A percentile compares a stretch with the other conserved stretches of the same genome.
Evolutionary conservation across 192 early-diverging fungal genomes (phyloP).

Genomic region (Coemansia reversa): DNA sequence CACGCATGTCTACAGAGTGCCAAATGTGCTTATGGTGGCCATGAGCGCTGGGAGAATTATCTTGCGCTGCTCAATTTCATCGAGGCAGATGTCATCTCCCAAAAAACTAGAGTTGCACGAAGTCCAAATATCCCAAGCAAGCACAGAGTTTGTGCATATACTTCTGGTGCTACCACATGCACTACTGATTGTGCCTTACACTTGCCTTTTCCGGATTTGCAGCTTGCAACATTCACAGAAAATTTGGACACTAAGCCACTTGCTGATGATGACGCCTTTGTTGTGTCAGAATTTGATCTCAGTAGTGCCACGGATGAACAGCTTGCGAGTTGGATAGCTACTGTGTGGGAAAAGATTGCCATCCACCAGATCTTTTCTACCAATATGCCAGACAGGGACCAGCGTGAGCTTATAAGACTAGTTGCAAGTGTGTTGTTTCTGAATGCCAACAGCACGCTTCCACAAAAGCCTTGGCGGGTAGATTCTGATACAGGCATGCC

Average conservation of each 20-base stretch:
- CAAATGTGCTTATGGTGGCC: conserved; percentile 30
- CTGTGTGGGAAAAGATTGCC: conserved; percentile 30
- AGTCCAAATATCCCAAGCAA: not conserved
- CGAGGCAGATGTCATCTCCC: conserved; percentile 15
- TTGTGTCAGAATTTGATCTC: conserved; percentile 31
- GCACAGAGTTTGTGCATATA: not conserved
- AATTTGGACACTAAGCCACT: not conserved
- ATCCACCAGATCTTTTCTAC: conserved; percentile 2
- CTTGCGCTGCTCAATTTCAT: conserved; percentile 20
- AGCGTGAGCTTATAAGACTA: conserved; percentile 32
- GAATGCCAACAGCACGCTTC: not conserved
- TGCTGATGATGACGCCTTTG: not conserved
- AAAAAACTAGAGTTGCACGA: conserved; percentile 5
- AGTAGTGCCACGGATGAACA: conserved; percentile 31
- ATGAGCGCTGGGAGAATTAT: conserved; percentile 22
- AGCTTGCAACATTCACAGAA: conserved; percentile 7
- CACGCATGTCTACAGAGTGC: conserved; percentile 20
- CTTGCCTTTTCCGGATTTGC: conserved; percentile 5
- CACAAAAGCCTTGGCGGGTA: no score
- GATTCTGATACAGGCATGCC: no score
- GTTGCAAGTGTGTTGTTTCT: conserved; percentile 32
- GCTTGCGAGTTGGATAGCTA: conserved; percentile 32
- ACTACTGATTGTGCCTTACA: not conserved
- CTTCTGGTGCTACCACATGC: not conserved
- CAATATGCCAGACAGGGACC: conserved; percentile 16